Base-by-base conservation (phyloP, 345 rosid species). In the Corchorus olitorius region DNA sequence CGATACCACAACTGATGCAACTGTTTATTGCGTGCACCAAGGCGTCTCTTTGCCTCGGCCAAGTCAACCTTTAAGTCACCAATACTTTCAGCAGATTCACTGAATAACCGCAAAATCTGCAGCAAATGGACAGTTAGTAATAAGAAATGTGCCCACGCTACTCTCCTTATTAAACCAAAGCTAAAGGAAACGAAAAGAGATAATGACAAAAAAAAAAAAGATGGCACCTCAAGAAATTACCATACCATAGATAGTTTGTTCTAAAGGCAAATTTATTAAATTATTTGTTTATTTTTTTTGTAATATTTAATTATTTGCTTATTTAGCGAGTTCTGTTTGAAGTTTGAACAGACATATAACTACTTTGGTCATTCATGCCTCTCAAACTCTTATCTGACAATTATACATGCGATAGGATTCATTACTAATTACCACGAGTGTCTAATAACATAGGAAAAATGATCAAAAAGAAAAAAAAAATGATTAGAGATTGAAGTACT, bases 1-100 rank as follows among this genome's bases (percentile, higher is more conserved):
- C 99, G 97, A 85, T 91, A 97, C 99, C 98, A 97, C 76, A 97
- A 75, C 82, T 97, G 99, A 84, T 97, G 98, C 86, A 97, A 87
- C 66, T 97, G 99, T 84, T 94, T 97, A 84, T 87, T 97, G 80
- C 97, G 90, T 54, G 89, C 77, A 79, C 97, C 97, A 86, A 97
- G 94, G 69, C 84, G 78, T 87, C 74, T 83, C 89, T 94, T 94
- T 64, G 98, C 92, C 45, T 97, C 99, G 62, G 92, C 89, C 89
- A 97, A 92, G 89, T 94, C 94, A 71, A 86, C 83, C 90, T 92
- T 97, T 76, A 97, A 76, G 35, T 81, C 88, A 39, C 82, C 79
- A 55, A 94, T 84, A 73, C 91, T 92, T 59, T 90, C 94, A 65
- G 99, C 82, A 77, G 99, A 97, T 78, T 94, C 98, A 43, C 98